A percentile compares a stretch with the other conserved stretches of the same genome.
These are phyloP conservation scores for Haplosporangium sp. DNA, from an alignment of 371 early-diverging fungal species.

Conservation along the genomic window DNA sequence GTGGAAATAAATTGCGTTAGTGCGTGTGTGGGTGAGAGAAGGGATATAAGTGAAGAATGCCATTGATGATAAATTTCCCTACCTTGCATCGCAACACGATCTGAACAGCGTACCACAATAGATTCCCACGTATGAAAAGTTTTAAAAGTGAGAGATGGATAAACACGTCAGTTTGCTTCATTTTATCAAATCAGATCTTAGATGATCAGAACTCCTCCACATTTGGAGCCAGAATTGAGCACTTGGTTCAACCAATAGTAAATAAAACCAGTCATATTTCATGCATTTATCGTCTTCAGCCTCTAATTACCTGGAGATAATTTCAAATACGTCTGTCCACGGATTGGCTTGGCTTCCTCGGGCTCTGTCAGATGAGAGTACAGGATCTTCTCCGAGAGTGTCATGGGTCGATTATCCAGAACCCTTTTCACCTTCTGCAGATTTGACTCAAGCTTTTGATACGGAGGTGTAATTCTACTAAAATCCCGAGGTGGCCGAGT, in stretches of 20 bases:
- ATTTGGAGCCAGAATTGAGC: neutral
- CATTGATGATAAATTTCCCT: neutral
- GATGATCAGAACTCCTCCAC: neutral
- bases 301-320: conserved; percentile 71
- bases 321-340: conserved; percentile 79
- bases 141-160: neutral
- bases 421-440: conserved; percentile 66
- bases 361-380: conserved; percentile 93
- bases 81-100: conserved; percentile 87
- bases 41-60: neutral
- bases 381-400: conserved; percentile 94
- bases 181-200: conserved; percentile 8
- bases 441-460: conserved; percentile 66
- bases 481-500: conserved; percentile 59
- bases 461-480: conserved; percentile 70
- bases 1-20: too few relatives aligned
- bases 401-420: conserved; percentile 75
- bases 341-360: conserved; percentile 70
- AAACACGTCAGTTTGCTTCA: neutral
- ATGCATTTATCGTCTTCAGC: neutral
- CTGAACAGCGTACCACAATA: conserved; percentile 41
- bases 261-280: neutral
- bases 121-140: neutral
- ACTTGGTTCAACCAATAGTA: neutral
- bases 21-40: too few relatives aligned